Conservation (phyloP, 345 rosid species). For the Geranium rotundifolium region DNA sequence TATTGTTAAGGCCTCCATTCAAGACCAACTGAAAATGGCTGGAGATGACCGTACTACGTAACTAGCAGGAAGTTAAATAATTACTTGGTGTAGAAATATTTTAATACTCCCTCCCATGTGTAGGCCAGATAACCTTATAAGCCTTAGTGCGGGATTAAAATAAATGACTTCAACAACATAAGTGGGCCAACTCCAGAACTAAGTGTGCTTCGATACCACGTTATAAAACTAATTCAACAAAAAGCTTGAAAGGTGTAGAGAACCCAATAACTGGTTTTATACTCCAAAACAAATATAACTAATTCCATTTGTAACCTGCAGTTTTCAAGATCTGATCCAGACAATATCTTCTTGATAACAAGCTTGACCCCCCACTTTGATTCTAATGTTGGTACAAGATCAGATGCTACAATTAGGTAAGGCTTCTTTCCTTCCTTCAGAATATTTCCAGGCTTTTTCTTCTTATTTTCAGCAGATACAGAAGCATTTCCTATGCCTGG, state of each 20-base stretch:
- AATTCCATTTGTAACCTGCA: conserved; percentile 51
- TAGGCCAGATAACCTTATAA: neutral
- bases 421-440: conserved; percentile 45
- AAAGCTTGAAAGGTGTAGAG: neutral
- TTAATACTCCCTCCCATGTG: neutral
- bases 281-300: neutral
- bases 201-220: neutral
- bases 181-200: neutral
- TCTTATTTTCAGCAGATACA: conserved; percentile 32
- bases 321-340: conserved; percentile 80
- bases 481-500: conserved; percentile 33
- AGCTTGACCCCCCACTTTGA: conserved; percentile 77
- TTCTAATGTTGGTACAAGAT: conserved; percentile 73
- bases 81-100: neutral
- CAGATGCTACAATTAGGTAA: conserved; percentile 62
- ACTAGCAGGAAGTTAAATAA: neutral
- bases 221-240: neutral
- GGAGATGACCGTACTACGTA: neutral
- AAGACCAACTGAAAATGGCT: neutral
- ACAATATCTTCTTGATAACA: conserved; percentile 44
- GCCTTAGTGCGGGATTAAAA: neutral
- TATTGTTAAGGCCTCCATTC: neutral
- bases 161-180: neutral
- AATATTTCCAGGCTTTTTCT: conserved; percentile 48
- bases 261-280: neutral